These are phyloP conservation scores for Fusarium equiseti DNA, from an alignment of 2,329 filamentous ascomycete species.

Conservation along the genomic window DNA sequence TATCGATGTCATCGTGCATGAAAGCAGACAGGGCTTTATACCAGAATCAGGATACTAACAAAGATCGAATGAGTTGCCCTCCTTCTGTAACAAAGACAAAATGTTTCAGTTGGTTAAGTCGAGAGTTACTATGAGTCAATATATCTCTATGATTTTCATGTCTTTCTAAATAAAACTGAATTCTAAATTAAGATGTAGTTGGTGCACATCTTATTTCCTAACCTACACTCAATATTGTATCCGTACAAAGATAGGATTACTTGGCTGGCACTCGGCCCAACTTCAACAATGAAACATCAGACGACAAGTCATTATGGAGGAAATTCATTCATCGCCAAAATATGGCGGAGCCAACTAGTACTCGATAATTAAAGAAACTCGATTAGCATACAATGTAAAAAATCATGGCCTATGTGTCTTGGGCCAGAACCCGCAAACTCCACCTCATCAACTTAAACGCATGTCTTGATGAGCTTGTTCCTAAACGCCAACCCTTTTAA, in stretches of 20 bases:
- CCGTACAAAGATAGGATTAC: neutral
- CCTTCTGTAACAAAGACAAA: neutral
- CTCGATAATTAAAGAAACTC: neutral
- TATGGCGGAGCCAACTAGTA: neutral
- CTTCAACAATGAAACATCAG: neutral
- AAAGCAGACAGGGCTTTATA: constrained; percentile 28
- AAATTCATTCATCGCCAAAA: constrained; percentile 6
- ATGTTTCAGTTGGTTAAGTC: neutral
- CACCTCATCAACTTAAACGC: constrained; percentile 10
- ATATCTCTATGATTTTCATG: neutral
- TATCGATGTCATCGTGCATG: constrained; percentile 35
- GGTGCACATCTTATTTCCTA: neutral
- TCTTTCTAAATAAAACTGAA: neutral
- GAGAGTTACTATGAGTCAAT: accelerated
- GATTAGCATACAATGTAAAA: constrained; percentile 1
- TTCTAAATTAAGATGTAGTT: neutral
- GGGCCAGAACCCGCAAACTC: constrained; percentile 25
- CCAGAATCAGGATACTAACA: constrained; percentile 8
- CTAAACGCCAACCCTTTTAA: constrained; percentile 40
- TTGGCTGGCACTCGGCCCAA: neutral
- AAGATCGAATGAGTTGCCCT: neutral
- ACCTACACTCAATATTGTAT: constrained; percentile 1
- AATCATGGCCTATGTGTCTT: neutral
- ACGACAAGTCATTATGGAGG: neutral
- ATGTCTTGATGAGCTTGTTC: constrained; percentile 1